phyloP scores from a whole-genome alignment of 73 alveolate species.

The Urostyla sp. region DNA sequence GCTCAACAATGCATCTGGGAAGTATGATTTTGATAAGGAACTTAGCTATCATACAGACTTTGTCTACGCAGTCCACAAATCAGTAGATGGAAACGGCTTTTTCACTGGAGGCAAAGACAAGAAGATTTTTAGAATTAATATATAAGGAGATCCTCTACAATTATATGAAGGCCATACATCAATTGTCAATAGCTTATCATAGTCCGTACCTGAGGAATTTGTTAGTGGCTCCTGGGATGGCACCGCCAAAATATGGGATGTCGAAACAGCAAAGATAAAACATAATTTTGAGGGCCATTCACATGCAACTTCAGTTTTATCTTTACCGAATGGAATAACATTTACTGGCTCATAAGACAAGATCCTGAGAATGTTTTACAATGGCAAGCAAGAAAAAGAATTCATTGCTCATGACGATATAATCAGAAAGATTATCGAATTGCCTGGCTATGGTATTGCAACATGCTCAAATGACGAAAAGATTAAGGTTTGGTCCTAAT shows the following conservation, averaged over 20 bases:
- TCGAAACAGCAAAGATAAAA: conserved; percentile 77
- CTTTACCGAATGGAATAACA: conserved; percentile 79
- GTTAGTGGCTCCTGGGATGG: conserved; percentile 99
- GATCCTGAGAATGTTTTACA: conserved; percentile 87
- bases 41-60: conserved; percentile 59
- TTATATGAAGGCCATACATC: conserved; percentile 92
- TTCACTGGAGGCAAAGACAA: conserved; percentile 93
- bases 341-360: conserved; percentile 97
- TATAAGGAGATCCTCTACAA: conserved; percentile 89
- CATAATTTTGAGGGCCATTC: conserved; percentile 90
- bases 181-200: conserved; percentile 81
- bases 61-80: conserved; percentile 7
- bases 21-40: conserved; percentile 60
- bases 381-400: conserved; percentile 74
- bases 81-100: conserved; percentile 74
- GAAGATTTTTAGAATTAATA: conserved; percentile 85
- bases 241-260: conserved; percentile 98
- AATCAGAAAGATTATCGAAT: conserved; percentile 85
- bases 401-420: conserved; percentile 95
- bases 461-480: conserved; percentile 97
- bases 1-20: conserved; percentile 53
- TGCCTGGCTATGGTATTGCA: conserved; percentile 88
- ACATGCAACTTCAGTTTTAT: conserved; percentile 96
- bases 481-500: conserved; percentile 91
- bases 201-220: conserved; percentile 76